Percentiles rank a stretch among this genome's conserved stretches.
These are phyloP conservation scores for Suillus subalutaceus DNA, from an alignment of 768 basidiomycete species.

Conservation along the genomic window DNA sequence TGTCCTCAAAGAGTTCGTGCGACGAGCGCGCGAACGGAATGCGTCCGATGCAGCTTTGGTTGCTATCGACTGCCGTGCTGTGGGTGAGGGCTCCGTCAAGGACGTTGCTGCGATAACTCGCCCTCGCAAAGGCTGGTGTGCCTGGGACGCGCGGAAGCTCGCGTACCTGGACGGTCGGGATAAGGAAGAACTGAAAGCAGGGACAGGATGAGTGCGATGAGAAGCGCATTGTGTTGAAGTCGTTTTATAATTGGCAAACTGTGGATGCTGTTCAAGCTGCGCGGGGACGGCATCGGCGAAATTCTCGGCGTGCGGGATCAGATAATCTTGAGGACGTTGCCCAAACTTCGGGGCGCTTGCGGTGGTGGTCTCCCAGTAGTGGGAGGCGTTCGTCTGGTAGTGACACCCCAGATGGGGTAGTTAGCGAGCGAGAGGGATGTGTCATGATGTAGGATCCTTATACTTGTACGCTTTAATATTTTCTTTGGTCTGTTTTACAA, in stretches of 20 bases:
- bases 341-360: conserved; percentile 20
- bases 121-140: conserved; percentile 73
- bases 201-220: conserved; percentile 85
- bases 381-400: conserved; percentile 52
- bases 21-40: conserved; percentile 50
- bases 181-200: conserved; percentile 62
- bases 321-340: conserved; percentile 34
- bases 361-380: conserved; percentile 47
- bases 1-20: conserved; percentile 71
- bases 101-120: conserved; percentile 62
- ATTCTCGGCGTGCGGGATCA: conserved; percentile 43
- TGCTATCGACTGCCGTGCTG: conserved; percentile 75
- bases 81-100: conserved; percentile 63
- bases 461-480: conserved; percentile 31
- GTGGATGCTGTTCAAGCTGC: conserved; percentile 74
- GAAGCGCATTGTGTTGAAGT: conserved; percentile 73
- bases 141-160: conserved; percentile 72
- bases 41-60: conserved; percentile 57
- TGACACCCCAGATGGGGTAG: conserved; percentile 48
- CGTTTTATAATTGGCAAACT: conserved; percentile 85
- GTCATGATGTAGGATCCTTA: conserved; percentile 59
- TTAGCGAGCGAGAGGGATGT: conserved; percentile 60
- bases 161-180: conserved; percentile 74
- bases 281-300: conserved; percentile 68
- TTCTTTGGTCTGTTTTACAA: conserved; percentile 14